phyloP scores from a whole-genome alignment of 192 early-diverging fungal species.

The Coemansia sp. region DNA sequence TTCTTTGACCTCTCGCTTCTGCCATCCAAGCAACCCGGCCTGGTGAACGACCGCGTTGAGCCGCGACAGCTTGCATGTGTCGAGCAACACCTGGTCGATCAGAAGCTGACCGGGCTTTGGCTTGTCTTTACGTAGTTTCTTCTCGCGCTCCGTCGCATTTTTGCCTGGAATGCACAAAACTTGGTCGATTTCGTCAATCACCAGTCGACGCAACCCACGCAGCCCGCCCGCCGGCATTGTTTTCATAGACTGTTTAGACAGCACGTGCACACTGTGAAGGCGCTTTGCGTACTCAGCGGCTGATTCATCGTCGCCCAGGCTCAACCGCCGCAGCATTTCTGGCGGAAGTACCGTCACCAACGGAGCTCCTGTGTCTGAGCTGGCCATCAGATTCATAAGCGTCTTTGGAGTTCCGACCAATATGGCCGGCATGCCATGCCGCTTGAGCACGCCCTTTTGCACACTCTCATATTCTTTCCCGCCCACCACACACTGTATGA shows the following conservation, averaged over 20 bases:
- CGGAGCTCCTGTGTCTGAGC: neutral
- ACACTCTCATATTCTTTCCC: slow-evolving; percentile 15
- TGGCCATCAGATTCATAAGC: neutral
- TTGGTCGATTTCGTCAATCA: slow-evolving; percentile 49
- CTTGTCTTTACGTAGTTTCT: slow-evolving; percentile 20
- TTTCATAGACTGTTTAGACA: neutral
- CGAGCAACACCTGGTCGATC: slow-evolving; percentile 29
- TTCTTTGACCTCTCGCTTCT: neutral
- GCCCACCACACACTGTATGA: slow-evolving; percentile 37
- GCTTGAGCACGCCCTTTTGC: slow-evolving; percentile 13
- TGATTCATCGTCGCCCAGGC: neutral
- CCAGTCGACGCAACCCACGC: slow-evolving; percentile 24
- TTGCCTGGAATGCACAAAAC: slow-evolving; percentile 33
- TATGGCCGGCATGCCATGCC: slow-evolving; percentile 38
- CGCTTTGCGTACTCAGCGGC: slow-evolving; percentile 6
- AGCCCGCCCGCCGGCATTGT: slow-evolving; percentile 2
- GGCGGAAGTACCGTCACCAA: neutral
- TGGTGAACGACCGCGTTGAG: slow-evolving; percentile 5
- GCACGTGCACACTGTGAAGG: neutral
- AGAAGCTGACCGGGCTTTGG: slow-evolving; percentile 39
- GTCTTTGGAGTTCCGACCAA: slow-evolving; percentile 23
- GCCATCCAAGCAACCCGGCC: neutral
- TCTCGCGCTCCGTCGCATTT: slow-evolving; percentile 15
- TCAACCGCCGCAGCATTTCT: slow-evolving; percentile 2
- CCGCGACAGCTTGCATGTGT: slow-evolving; percentile 4